Evolutionary conservation across 2,329 filamentous ascomycete species (phyloP).

Genomic region (Clarireedia monteithiana): DNA sequence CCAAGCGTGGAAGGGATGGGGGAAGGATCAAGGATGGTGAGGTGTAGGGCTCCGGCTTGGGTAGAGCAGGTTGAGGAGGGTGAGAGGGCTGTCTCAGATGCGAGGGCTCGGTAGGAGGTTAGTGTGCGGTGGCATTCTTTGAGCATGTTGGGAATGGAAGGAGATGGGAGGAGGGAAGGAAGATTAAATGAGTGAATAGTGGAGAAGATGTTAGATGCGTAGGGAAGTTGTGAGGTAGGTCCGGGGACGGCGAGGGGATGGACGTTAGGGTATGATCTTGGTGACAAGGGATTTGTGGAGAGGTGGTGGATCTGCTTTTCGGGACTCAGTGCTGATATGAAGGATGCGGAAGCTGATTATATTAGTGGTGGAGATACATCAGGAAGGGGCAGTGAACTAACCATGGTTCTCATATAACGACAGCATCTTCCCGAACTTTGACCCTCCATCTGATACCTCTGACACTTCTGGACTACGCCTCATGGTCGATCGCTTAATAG

Average conservation of each 20-base stretch:
- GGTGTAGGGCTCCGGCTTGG: constrained; percentile 42
- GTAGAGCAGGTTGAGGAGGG: neutral
- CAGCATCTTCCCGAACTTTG: constrained; percentile 17
- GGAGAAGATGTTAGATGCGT: constrained; percentile 35
- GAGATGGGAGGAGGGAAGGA: constrained; percentile 47
- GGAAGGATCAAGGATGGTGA: constrained; percentile 55
- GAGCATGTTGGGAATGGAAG: constrained; percentile 49
- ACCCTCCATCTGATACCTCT: neutral
- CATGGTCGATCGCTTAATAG: neutral
- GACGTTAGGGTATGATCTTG: constrained; percentile 29
- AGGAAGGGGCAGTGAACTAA: neutral
- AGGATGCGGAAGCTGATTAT: constrained; percentile 22
- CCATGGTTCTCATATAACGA: constrained; percentile 29
- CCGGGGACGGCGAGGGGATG: constrained; percentile 29
- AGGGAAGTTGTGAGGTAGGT: constrained; percentile 32
- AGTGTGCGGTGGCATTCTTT: constrained; percentile 49
- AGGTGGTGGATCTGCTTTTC: constrained; percentile 38
- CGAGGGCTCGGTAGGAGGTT: constrained; percentile 26
- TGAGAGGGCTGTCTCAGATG: neutral
- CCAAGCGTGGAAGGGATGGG: constrained; percentile 50
- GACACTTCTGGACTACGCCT: neutral
- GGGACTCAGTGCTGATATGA: constrained; percentile 26
- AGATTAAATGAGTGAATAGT: constrained; percentile 46
- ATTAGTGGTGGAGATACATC: neutral
- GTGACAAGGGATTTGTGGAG: constrained; percentile 31